Percentiles rank a stretch among this genome's conserved stretches.
These are phyloP conservation scores for Sporothrix luriei DNA, from an alignment of 2,329 filamentous ascomycete species.

Conservation along the genomic window DNA sequence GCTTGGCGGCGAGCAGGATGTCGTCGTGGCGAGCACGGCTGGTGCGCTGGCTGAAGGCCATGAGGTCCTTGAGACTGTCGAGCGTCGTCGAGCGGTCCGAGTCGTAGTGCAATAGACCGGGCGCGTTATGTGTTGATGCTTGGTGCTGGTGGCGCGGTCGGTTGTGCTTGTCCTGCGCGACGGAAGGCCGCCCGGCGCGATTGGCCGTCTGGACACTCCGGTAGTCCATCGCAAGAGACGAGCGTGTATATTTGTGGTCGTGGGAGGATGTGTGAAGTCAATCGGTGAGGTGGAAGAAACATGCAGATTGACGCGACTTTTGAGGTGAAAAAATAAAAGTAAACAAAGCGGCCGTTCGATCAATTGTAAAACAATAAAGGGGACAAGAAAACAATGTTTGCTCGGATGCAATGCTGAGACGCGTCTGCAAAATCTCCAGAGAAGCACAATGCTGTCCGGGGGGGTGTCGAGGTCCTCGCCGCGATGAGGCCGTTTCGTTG, in stretches of 20 bases:
- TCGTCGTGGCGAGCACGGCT: slow-evolving; percentile 46
- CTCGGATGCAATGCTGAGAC: slow-evolving; percentile 2
- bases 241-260: background rate
- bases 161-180: slow-evolving; percentile 25
- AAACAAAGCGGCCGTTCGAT: slow-evolving; percentile 30
- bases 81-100: slow-evolving; percentile 36
- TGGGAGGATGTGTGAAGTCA: background rate
- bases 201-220: slow-evolving; percentile 25
- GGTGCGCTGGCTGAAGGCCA: slow-evolving; percentile 33
- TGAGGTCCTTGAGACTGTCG: slow-evolving; percentile 36
- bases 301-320: slow-evolving; percentile 26
- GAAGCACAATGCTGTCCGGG: background rate
- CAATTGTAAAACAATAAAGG: slow-evolving; percentile 22
- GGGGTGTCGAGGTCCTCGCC: slow-evolving; percentile 2
- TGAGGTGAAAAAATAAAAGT: slow-evolving; percentile 28
- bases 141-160: background rate
- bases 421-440: background rate
- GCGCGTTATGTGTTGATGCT: background rate
- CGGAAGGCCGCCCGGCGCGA: slow-evolving; percentile 26
- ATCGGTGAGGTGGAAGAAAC: background rate
- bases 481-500: slow-evolving; percentile 23
- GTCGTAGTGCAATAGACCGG: slow-evolving; percentile 32
- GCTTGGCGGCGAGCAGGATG: slow-evolving; percentile 33
- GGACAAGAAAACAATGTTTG: slow-evolving; percentile 25
- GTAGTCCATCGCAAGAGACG: slow-evolving; percentile 29